Percentiles rank a stretch among this genome's conserved stretches.
Conservation (phyloP, 441 rosid genomes). For the Croton setiger region DNA sequence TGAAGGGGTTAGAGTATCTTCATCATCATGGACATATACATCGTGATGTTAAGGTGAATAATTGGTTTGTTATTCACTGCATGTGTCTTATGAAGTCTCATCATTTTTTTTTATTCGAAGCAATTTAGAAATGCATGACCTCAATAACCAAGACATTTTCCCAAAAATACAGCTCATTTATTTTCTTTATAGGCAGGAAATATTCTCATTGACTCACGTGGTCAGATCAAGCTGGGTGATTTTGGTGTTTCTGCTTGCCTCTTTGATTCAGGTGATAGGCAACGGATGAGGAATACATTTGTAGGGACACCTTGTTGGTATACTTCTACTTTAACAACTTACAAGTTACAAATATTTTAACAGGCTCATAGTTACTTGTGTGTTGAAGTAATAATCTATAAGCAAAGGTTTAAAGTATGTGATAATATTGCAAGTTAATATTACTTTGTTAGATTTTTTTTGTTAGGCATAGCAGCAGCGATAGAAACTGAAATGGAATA, state of each 20-base stretch:
- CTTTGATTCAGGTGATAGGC: conserved; percentile 98
- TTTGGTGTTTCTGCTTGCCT: conserved; percentile 98
- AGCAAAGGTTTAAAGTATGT: background rate
- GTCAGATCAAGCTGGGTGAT: conserved; percentile 86
- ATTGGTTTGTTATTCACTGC: background rate
- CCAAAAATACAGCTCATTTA: background rate
- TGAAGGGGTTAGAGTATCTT: conserved; percentile 94
- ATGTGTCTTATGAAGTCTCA: background rate
- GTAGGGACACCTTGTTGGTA: conserved; percentile 99
- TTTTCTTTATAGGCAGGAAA: conserved; percentile 74
- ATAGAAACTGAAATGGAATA: background rate
- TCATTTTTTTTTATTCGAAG: background rate
- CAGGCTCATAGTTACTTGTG: background rate
- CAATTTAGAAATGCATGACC: background rate
- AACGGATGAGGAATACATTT: conserved; percentile 94
- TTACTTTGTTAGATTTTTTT: background rate
- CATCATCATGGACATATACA: conserved; percentile 99
- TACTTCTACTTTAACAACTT: conserved; percentile 20
- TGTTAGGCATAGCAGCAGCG: background rate
- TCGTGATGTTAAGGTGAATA: conserved; percentile 88
- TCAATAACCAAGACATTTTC: background rate
- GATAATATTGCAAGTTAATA: background rate
- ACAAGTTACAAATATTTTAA: background rate
- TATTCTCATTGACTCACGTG: conserved; percentile 75
- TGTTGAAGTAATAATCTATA: background rate